phyloP scores from a whole-genome alignment of 1,284 basidiomycete species.

The Boletus calvinii region DNA sequence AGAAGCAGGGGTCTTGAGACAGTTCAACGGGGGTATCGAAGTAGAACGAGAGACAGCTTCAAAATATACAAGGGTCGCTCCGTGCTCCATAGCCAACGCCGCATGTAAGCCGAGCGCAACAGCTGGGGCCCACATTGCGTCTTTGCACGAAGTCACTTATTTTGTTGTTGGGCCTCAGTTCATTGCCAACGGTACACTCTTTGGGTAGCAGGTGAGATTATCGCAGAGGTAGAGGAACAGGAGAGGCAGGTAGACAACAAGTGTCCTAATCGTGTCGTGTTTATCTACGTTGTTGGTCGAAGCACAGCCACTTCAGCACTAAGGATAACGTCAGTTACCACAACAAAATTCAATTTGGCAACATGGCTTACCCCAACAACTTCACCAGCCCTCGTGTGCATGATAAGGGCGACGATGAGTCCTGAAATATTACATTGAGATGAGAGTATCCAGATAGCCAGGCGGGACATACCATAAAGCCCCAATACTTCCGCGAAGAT shows the following conservation, averaged over 20 bases:
- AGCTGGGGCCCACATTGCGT: no score
- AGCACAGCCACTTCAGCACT: slow-evolving; percentile 25
- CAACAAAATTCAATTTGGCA: neutral
- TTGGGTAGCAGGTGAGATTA: slow-evolving; percentile 14
- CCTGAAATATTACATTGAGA: slow-evolving; percentile 35
- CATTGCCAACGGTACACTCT: neutral
- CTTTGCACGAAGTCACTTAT: no score
- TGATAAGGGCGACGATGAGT: slow-evolving; percentile 87
- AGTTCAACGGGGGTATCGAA: no score
- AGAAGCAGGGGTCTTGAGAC: no score
- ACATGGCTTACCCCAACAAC: slow-evolving; percentile 24
- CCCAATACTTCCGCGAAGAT: slow-evolving; percentile 87
- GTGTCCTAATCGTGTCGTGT: slow-evolving; percentile 5
- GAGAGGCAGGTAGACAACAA: slow-evolving; percentile 14
- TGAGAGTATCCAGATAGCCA: neutral
- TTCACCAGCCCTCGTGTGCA: slow-evolving; percentile 65
- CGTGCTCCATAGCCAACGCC: no score
- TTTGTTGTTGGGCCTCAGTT: neutral
- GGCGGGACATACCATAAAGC: slow-evolving; percentile 56
- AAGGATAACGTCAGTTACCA: neutral
- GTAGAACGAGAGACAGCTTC: no score
- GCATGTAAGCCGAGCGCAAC: no score
- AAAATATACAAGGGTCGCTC: no score
- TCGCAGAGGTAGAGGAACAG: slow-evolving; percentile 4
- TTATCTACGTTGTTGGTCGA: slow-evolving; percentile 10